Evolutionary conservation across 805 yeast genomes (phyloP), one percentile per base, ranked within the genome.

Genomic region (Candida saitoana): DNA sequence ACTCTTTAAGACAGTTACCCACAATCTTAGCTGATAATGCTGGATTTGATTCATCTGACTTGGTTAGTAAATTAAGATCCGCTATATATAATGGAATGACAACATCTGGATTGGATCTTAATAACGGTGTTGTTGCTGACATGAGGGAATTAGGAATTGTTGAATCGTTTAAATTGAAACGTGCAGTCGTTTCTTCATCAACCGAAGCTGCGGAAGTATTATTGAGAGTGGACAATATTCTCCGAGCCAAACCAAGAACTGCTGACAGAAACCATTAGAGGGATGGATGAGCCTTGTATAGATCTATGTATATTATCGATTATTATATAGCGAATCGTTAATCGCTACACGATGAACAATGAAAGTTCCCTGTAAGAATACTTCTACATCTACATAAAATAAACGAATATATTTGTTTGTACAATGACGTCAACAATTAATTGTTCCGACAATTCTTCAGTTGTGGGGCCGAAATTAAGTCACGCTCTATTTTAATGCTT

Each of bases 141-240:
- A 91, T 93, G 95, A 79, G 96, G 63, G 93, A 89, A 48, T 66
- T 83, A 52, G 99, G 98, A 17, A 79, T 91, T 52, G 89, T 93
- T 40, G 99, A 93, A 69, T 82, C 95, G 49, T 93, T 76, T 67
- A 91, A 90, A 67, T 76, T 93, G 63, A 93, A 93, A 69, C 76
- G 79, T 49, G 96, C 97, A 2, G 99, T 95, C 12, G 97, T 93
- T 14, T 79, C 89, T 11, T 83, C 95, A 36, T 98, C 99, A 11
- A 75, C 96, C n/a, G 99, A 93, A 70, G 99, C 99, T 24, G 95
- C 98, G 4, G 98, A 93, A 70, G 90, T 93, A 37, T 76, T 93
- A 51, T 70, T 93, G 56, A 81, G 99, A 61, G 99, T 93, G 34
- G 99, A 93, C 62, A 91, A 93, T 65, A 93, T 93, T 51, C 87